Evolutionary conservation across 2,329 filamentous ascomycete species (phyloP).

Genomic region (Arthroderma sp.): DNA sequence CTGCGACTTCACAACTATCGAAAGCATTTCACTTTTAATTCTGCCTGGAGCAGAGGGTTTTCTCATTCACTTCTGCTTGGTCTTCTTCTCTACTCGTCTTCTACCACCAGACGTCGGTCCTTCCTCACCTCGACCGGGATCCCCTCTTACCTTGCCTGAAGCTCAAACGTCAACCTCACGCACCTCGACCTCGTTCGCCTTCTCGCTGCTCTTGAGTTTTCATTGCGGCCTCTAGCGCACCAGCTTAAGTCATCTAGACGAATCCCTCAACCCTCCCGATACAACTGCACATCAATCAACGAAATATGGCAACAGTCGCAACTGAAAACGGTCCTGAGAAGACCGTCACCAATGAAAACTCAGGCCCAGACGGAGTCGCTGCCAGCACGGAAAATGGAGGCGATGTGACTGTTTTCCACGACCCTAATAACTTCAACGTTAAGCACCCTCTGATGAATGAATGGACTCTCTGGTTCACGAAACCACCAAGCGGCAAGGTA

Average conservation of each 20-base stretch:
- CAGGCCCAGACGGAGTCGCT: slow-evolving; percentile 38
- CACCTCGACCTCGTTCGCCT: slow-evolving; percentile 4
- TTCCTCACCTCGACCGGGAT: neutral
- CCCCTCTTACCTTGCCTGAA: neutral
- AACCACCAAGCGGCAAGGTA: slow-evolving; percentile 92
- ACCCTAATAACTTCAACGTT: slow-evolving; percentile 98
- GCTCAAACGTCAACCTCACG: neutral
- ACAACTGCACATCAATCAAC: neutral
- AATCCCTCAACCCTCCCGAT: neutral
- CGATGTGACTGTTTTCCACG: slow-evolving; percentile 88
- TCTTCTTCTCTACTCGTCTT: neutral
- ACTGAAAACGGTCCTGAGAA: slow-evolving; percentile 25
- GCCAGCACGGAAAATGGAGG: slow-evolving; percentile 39
- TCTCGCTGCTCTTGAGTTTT: neutral
- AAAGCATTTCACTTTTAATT: neutral
- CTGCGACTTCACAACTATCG: neutral
- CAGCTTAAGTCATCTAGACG: neutral
- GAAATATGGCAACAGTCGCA: slow-evolving; percentile 24
- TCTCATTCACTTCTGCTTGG: neutral
- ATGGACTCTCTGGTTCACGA: slow-evolving; percentile 99
- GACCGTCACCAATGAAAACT: slow-evolving; percentile 40
- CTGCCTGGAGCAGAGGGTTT: slow-evolving; percentile 12
- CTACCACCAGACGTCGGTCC: neutral
- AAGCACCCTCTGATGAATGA: slow-evolving; percentile 96
- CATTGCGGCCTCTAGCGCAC: neutral